Percentiles rank a stretch among this genome's conserved stretches.
phyloP scores from a whole-genome alignment of 805 yeast species.

The Danielozyma ontarioensis region DNA sequence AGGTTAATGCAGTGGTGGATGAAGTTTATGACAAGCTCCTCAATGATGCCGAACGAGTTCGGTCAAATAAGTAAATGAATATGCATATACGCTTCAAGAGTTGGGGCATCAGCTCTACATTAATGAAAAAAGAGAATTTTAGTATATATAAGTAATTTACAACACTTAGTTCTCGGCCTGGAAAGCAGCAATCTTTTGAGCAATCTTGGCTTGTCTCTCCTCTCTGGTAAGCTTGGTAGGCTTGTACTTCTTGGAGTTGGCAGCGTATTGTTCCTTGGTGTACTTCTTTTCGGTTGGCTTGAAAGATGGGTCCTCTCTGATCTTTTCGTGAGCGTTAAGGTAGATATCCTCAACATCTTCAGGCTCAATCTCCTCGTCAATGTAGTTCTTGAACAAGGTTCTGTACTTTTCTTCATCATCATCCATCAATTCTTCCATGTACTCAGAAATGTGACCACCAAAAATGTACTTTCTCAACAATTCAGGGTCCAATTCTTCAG shows the following conservation, averaged over 20 bases:
- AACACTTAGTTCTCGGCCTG: slow-evolving; percentile 43
- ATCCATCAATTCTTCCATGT: slow-evolving; percentile 99
- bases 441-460: slow-evolving; percentile 99
- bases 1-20: slow-evolving; percentile 48
- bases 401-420: slow-evolving; percentile 99
- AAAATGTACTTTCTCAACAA: slow-evolving; percentile 97
- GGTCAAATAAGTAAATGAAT: slow-evolving; percentile 39
- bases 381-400: slow-evolving; percentile 91
- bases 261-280: slow-evolving; percentile 98
- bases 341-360: slow-evolving; percentile 95
- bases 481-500: slow-evolving; percentile 97
- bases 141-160: slow-evolving; percentile 1
- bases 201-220: slow-evolving; percentile 85
- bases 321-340: slow-evolving; percentile 88
- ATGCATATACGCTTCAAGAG: background rate
- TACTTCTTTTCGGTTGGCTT: slow-evolving; percentile 86
- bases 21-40: slow-evolving; percentile 69
- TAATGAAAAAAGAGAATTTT: no score
- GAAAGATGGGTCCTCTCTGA: slow-evolving; percentile 93
- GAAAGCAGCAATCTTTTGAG: slow-evolving; percentile 92
- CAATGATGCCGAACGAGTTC: slow-evolving; percentile 60
- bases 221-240: slow-evolving; percentile 82
- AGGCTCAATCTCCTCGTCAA: slow-evolving; percentile 95
- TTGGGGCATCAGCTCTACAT: background rate
- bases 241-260: slow-evolving; percentile 90